Base-by-base conservation (phyloP, 2,329 filamentous ascomycete species). In the Stachybotrys chlorohalonatus region DNA sequence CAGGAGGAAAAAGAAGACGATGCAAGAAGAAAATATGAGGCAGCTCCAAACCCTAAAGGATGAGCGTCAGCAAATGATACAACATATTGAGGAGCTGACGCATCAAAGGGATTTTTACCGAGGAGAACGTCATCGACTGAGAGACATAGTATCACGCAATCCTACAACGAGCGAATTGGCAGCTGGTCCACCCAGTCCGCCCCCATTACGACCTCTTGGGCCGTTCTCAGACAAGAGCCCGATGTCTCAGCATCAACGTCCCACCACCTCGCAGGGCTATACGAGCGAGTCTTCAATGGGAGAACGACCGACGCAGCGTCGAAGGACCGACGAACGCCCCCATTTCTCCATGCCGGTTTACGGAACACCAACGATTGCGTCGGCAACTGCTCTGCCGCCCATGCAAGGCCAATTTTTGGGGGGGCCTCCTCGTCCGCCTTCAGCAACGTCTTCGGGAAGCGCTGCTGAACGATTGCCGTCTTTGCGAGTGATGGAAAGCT, bases 1-100 rank as follows among this genome's bases (percentile, higher is more conserved):
- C 60, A 82, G 90, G 54, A 83, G 85, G 64, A 81, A 91, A 56
- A 85, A 90, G 65, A 95, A 95, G 72, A 89, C 91, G 64, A 86
- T 87, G 67, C 89, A 93, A 67, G 82, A 82, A 62, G 86, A 90
- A 67, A 86, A 86, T 55, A 82, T 82, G 15, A 78, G 80, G 54
- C 85, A 81, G 52, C 84, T 93, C 58, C 78, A 87, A 52, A 82
- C 84, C 60, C 74, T 93, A 53, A 85, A 90, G 64, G 77, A 81
- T 53, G 80, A 86, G 59, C 78, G 86, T 53, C 81, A 85, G 51
- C 84, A 90, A n/a, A 70, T 90, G 56, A 73, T 79, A 55, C 73
- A 74, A 36, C 73, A 75, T 31, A 66, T 81, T 7, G 77, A 79
- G 36, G 77, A 82, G 8, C 57, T 79, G 36, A 77, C 78, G 57